Base-by-base conservation (phyloP, 352 stramenopile genomes). In the Globisporangium irregulare region DNA sequence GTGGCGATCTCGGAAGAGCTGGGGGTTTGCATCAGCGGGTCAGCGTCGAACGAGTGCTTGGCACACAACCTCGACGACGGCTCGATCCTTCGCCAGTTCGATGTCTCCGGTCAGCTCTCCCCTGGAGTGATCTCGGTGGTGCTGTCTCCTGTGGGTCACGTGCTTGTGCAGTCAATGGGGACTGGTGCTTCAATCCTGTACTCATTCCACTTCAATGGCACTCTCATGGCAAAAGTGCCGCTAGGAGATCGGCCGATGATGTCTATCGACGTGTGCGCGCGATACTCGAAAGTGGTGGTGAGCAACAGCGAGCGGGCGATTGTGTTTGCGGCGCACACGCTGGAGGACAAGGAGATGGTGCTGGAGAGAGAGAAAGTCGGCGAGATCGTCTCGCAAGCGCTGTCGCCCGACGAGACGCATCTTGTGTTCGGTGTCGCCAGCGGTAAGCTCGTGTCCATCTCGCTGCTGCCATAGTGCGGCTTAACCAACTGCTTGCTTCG, bases 371-470 rank as follows among this genome's bases (percentile, higher is more conserved):
- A 71, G 18, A 62, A 36, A 4, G 57, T 84, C 53, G 80, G 83
- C 20, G 74, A 89, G 38, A 92, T 92, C 61, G 71, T 70, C 4
- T 71, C 76, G 38, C 86, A 94, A 64, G 70, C 74, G 24, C 67
- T 96, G 14, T 89, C 86, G n/a, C 79, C 80, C 9, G 82, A 94
- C 60, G 86, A 94, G 75, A 82, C 79, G 5, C 86, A 92, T 66
- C 75, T 86, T 18, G 73, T 96, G 8, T 87, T 94, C 66, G 84
- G 84, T 6, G 78, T 92, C 20, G 79, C 80, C 14, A 76, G 50
- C 3, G 82, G 80, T 53, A 82, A 82, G 36, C 59, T 93, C 29
- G 64, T 88, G n/a, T 82, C 76, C 62, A 51, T 90, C 6, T 75
- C 83, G n/a, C 32, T 93, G 22, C 46, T 87, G 27, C 59, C 64